Base-by-base conservation (phyloP, 2,329 filamentous ascomycete species). In the Periconia digitata region DNA sequence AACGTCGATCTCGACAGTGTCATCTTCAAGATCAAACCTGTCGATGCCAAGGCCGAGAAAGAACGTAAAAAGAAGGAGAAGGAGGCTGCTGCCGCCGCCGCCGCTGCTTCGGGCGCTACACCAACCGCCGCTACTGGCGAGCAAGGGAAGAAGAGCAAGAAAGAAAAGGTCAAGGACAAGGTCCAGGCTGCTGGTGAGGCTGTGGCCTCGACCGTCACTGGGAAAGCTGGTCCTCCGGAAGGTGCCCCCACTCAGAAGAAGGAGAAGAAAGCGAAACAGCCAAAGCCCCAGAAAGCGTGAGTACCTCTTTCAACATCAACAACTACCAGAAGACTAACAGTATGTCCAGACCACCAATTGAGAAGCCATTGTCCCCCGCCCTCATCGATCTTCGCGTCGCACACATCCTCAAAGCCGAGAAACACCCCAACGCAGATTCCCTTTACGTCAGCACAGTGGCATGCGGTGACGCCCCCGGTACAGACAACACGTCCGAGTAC, bases 61-160 rank as follows among this genome's bases (percentile, higher is more conserved):
- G 92, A 96, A 81, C 85, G 87, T 40, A 83, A 92, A 74, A 96
- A 96, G 86, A 95, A 95, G 79, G 91, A 95, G 76, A 96, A 96
- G 80, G 89, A 87, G 44, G 72, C 74, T 16, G 73, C 74, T 5
- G 77, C 77, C 15, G 76, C 75, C 23, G 85, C 84, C 13, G 82
- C 80, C 2, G 80, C 79, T 8, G 79, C 74, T 21, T 76, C 74
- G n/a, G 21, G 29, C 37, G 72, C 70, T 24, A 74, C 74, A 10
- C 63, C 71, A 40, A 72, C 74, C 8, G 69, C 69, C 4, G 43
- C 62, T 18, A 64, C 66, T 12, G 65, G 58, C 32, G 62, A 66
- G 35, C 56, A 64, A 43, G 53, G 76, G 42, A 80, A 79, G 46
- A 73, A 72, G 62, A 73, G 67, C 56, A 73, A 70, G 53, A 74